These are phyloP conservation scores for Chaetomiaceae sp. DNA, from an alignment of 2,329 filamentous ascomycete genomes.

Conservation along the genomic window DNA sequence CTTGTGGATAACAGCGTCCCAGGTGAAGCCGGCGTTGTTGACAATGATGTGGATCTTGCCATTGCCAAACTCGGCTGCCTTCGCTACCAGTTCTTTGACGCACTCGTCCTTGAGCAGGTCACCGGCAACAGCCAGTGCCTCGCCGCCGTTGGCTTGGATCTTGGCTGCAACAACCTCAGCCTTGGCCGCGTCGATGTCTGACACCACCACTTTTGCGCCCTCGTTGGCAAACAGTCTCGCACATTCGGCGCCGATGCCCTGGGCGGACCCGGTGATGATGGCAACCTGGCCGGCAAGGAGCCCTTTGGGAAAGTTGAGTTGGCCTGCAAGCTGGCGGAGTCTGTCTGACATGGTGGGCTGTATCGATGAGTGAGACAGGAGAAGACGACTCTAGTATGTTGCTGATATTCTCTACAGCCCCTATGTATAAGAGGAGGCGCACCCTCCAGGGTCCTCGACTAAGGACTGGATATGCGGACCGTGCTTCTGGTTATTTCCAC, in stretches of 20 bases:
- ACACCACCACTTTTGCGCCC: constrained; percentile 77
- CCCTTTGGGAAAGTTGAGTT: constrained; percentile 78
- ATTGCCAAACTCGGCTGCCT: constrained; percentile 72
- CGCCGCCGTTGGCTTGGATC: constrained; percentile 64
- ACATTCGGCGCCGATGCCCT: constrained; percentile 83
- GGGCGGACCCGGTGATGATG: constrained; percentile 81
- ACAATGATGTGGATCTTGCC: constrained; percentile 90
- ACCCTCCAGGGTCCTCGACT: too few species aligned
- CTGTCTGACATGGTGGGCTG: constrained; percentile 48
- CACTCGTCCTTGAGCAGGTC: constrained; percentile 71
- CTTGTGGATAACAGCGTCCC: constrained; percentile 90
- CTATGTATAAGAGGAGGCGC: too few species aligned
- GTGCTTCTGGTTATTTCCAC: too few species aligned
- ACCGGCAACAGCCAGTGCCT: constrained; percentile 69
- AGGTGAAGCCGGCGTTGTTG: constrained; percentile 89
- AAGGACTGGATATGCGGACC: too few species aligned
- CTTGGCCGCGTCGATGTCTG: constrained; percentile 77
- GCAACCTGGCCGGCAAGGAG: constrained; percentile 75
- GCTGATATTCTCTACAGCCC: too few species aligned
- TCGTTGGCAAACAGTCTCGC: constrained; percentile 82
- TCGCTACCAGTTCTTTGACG: constrained; percentile 65
- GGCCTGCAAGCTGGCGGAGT: constrained; percentile 66
- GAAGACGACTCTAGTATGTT: too few species aligned
- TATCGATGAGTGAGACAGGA: too few species aligned
- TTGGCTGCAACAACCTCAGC: constrained; percentile 60